Percentiles rank a stretch among this genome's conserved stretches.
phyloP scores from a whole-genome alignment of 1,284 basidiomycete genomes.

The Pascua sp. region DNA sequence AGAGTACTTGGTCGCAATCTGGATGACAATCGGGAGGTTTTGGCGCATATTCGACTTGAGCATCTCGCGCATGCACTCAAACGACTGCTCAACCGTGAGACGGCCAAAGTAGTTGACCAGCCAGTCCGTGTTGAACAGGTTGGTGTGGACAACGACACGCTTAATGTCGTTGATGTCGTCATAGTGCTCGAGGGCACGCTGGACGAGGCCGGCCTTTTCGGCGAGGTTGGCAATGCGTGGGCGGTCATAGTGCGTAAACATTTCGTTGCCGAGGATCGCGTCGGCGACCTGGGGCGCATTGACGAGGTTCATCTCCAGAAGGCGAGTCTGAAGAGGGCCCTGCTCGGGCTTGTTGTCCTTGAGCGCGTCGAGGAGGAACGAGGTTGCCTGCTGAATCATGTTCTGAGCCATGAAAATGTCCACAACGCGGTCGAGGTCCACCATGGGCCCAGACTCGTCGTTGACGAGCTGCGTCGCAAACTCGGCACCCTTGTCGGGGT shows the following conservation, averaged over 20 bases:
- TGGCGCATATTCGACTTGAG: constrained; percentile 94
- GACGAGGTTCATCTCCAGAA: constrained; percentile 97
- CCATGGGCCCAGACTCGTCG: constrained; percentile 86
- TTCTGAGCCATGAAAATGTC: constrained; percentile 99
- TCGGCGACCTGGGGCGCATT: constrained; percentile 99
- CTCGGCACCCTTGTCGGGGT: constrained; percentile 96
- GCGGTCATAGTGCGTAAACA: constrained; percentile 97
- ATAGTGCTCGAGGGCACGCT: constrained; percentile 96
- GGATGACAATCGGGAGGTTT: constrained; percentile 93
- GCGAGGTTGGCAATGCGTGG: constrained; percentile 97
- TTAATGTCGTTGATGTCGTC: constrained; percentile 98
- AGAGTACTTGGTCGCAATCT: constrained; percentile 98
- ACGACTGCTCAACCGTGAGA: constrained; percentile 97
- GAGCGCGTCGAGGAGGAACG: constrained; percentile 96
- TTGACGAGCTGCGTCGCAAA: constrained; percentile 95
- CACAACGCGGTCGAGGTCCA: constrained; percentile 91
- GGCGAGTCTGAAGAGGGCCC: constrained; percentile 89
- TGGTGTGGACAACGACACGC: constrained; percentile 92
- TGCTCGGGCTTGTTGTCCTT: constrained; percentile 99
- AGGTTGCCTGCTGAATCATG: constrained; percentile 99
- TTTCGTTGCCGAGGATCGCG: constrained; percentile 97
- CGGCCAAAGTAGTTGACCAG: constrained; percentile 96
- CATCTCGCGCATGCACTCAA: constrained; percentile 97
- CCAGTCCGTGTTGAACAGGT: constrained; percentile 83
- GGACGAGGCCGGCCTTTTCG: constrained; percentile 94